Evolutionary conservation across 2,329 filamentous ascomycete species (phyloP).

Genomic region (Davidsoniella neocaledoniae): DNA sequence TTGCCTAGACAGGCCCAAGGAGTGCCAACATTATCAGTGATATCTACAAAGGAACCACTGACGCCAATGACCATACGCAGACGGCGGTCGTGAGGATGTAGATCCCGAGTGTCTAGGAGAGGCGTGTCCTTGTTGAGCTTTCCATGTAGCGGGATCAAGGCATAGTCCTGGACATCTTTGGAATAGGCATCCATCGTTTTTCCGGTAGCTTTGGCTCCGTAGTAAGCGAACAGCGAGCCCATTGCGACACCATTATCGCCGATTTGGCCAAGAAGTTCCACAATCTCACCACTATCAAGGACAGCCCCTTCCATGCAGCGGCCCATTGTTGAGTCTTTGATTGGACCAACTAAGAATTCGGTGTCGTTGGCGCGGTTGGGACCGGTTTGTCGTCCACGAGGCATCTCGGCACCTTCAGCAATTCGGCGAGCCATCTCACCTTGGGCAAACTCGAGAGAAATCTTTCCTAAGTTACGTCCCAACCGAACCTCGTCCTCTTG

Average conservation of each 20-base stretch:
- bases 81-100: constrained; percentile 42
- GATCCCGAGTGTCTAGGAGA: constrained; percentile 31
- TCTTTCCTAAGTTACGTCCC: constrained; percentile 55
- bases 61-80: constrained; percentile 72
- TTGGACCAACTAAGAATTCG: constrained; percentile 57
- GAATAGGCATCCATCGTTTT: constrained; percentile 82
- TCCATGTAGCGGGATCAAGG: constrained; percentile 57
- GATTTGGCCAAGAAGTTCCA: constrained; percentile 62
- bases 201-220: constrained; percentile 64
- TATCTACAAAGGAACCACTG: constrained; percentile 61
- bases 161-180: constrained; percentile 76
- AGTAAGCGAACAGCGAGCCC: constrained; percentile 81
- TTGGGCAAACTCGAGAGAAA: constrained; percentile 28
- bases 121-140: constrained; percentile 21
- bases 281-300: constrained; percentile 55
- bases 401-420: constrained; percentile 18
- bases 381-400: constrained; percentile 14
- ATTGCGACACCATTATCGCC: constrained; percentile 66
- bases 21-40: constrained; percentile 47
- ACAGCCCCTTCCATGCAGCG: constrained; percentile 62
- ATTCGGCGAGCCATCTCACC: constrained; percentile 12
- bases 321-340: constrained; percentile 65
- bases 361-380: constrained; percentile 11
- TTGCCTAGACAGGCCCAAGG: constrained; percentile 65
- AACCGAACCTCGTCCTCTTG: constrained; percentile 59